phyloP scores from a whole-genome alignment of 192 early-diverging fungal species.

The Phlyctochytrium planicorne region DNA sequence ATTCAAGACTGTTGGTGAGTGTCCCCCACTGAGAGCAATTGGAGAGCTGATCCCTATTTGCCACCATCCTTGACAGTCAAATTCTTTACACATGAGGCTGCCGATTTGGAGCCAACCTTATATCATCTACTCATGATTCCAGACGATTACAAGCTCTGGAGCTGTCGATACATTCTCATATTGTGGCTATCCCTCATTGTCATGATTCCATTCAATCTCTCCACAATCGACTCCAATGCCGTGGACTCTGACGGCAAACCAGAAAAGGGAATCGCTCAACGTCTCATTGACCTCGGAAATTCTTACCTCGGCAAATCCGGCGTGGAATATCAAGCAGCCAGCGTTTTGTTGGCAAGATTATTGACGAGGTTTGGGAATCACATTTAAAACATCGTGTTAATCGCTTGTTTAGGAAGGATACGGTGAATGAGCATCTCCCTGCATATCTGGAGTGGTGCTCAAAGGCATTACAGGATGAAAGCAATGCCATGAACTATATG shows the following conservation, averaged over 20 bases:
- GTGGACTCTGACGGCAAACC: slow-evolving; percentile 15
- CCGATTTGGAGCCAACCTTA: slow-evolving; percentile 86
- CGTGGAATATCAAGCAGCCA: slow-evolving; percentile 84
- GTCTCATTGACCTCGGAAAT: slow-evolving; percentile 69
- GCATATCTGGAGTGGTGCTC: slow-evolving; percentile 74
- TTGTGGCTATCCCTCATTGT: slow-evolving; percentile 94
- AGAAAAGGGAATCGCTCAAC: slow-evolving; percentile 52
- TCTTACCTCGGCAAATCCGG: slow-evolving; percentile 67
- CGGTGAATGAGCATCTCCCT: slow-evolving; percentile 53
- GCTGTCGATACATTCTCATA: slow-evolving; percentile 74
- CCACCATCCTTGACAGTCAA: slow-evolving; percentile 54
- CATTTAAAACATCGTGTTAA: neutral
- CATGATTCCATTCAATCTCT: slow-evolving; percentile 95
- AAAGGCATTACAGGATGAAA: slow-evolving; percentile 15
- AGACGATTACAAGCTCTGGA: slow-evolving; percentile 56
- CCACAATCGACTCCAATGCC: slow-evolving; percentile 74
- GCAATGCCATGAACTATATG: neutral
- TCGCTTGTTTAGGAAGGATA: slow-evolving; percentile 65
- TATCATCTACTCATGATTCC: slow-evolving; percentile 51
- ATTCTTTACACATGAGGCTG: slow-evolving; percentile 87
- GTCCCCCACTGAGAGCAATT: neutral
- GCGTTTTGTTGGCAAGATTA: slow-evolving; percentile 77
- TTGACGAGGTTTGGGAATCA: slow-evolving; percentile 60
- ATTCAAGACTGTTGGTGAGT: slow-evolving; percentile 77
- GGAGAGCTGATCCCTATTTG: neutral